Base-by-base conservation (phyloP, 805 yeast species). In the Candida silvatica region DNA sequence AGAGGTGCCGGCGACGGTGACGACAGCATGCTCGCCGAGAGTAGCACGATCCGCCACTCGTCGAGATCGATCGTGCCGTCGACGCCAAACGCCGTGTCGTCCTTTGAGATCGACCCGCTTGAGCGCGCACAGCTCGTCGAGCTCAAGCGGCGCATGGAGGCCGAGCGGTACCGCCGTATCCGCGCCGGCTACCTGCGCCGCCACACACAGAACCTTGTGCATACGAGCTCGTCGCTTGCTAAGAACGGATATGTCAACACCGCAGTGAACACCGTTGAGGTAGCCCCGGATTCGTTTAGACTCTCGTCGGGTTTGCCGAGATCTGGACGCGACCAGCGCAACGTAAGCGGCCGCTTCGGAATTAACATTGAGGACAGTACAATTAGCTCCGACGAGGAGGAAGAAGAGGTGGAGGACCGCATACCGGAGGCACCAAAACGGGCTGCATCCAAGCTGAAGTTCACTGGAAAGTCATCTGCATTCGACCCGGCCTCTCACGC, bases 111-210 rank as follows among this genome's bases (percentile, higher is more conserved):
- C n/a, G 58, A 58, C 34, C 60, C 61, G 8, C 26, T 52, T 11
- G 61, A 56, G 32, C 43, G 63, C 29, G 53, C 61, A 3, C 48
- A 51, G 27, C 38, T 58, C 25, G 48, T 58, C 24, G 47, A 50
- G 19, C 36, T 58, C 23, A 56, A 58, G 29, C 56, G 49, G 35
- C 44, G 56, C 45, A 52, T 57, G 74, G 72, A 41, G 59, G 49
- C 34, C 52, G 71, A 37, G 62, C 66, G 48, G 58, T 66, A 55
- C 59, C 71, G 54, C 61, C 67, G 52, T 58, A 47, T 74, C 60
- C 66, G 63, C 61, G 57, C 35, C 61, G 48, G 57, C 47, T 71
- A 50, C 66, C 55, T 37, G 59, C 59, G 44, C 56, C 49, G 50
- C 23, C 57, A 54, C 34, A 51, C 58, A 5, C 41, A 47, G 27